phyloP scores from a whole-genome alignment of 2,329 filamentous ascomycete genomes.

The Arachnopeziza araneosa region DNA sequence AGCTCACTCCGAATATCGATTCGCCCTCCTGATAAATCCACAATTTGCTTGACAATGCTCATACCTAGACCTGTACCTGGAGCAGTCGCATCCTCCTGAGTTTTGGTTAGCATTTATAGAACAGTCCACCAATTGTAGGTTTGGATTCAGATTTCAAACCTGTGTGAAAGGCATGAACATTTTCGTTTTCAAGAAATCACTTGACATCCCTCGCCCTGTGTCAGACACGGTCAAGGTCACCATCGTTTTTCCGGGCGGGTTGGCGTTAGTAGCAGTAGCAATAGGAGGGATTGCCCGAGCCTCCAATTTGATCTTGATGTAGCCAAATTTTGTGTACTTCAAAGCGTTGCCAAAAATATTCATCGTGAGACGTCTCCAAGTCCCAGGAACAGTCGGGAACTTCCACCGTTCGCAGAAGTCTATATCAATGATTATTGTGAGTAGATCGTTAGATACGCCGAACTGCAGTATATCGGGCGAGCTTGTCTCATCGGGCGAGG shows the following conservation, averaged over 20 bases:
- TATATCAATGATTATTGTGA: slow-evolving; percentile 42
- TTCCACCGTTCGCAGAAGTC: slow-evolving; percentile 32
- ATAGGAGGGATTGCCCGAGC: slow-evolving; percentile 20
- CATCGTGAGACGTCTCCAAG: slow-evolving; percentile 43
- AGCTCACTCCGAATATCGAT: slow-evolving; percentile 51
- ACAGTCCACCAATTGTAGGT: slow-evolving; percentile 12
- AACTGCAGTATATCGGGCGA: too few relatives aligned
- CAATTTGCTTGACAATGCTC: slow-evolving; percentile 59
- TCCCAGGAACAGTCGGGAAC: slow-evolving; percentile 24
- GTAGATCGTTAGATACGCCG: slow-evolving; percentile 7
- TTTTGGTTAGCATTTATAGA: slow-evolving; percentile 15
- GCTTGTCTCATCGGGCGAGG: too few relatives aligned
- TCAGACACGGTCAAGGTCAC: slow-evolving; percentile 46
- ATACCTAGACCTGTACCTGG: slow-evolving; percentile 58
- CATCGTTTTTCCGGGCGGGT: slow-evolving; percentile 11
- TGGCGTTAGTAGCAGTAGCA: neutral
- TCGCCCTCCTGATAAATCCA: slow-evolving; percentile 51
- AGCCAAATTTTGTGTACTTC: slow-evolving; percentile 52
- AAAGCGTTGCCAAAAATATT: slow-evolving; percentile 57
- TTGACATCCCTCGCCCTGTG: slow-evolving; percentile 58
- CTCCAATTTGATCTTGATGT: slow-evolving; percentile 39
- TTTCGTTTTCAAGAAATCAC: slow-evolving; percentile 52
- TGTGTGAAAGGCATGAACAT: slow-evolving; percentile 52
- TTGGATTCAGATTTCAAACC: slow-evolving; percentile 39
- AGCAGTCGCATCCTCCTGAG: slow-evolving; percentile 53